Conservation (phyloP, 108 stramenopile genomes). For the Cyclostephanos invisitatus region DNA sequence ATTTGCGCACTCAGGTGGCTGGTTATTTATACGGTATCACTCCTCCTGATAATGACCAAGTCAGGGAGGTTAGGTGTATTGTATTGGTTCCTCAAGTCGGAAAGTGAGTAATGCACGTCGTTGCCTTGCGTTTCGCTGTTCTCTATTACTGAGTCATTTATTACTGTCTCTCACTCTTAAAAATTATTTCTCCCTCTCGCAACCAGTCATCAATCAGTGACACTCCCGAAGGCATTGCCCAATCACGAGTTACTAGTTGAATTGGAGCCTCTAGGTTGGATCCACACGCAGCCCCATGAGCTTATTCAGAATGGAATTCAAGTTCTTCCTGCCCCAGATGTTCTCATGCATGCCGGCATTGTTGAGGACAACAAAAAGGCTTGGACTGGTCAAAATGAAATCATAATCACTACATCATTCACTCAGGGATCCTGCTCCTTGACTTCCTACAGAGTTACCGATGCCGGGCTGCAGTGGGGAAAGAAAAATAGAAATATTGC, state of each 20-base stretch:
- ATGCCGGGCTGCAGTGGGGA: conserved; percentile 94
- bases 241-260: conserved; percentile 90
- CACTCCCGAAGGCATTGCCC: conserved; percentile 92
- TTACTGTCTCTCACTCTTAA: background rate
- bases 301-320: conserved; percentile 91
- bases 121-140: background rate
- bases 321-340: conserved; percentile 91
- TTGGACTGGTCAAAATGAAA: conserved; percentile 93
- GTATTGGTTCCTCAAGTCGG: conserved; percentile 98
- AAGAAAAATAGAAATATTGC: conserved; percentile 89
- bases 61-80: conserved; percentile 96
- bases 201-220: conserved; percentile 85
- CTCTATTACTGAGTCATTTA: background rate
- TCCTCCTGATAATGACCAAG: conserved; percentile 94
- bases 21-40: conserved; percentile 98
- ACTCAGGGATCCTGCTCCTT: conserved; percentile 98
- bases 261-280: conserved; percentile 97
- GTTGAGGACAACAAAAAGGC: conserved; percentile 80
- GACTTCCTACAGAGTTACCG: conserved; percentile 95
- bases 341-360: conserved; percentile 88
- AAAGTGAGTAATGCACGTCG: conserved; percentile 34
- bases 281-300: conserved; percentile 99
- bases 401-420: conserved; percentile 95
- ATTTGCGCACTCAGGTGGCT: conserved; percentile 96
- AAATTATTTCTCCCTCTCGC: background rate